Percentiles rank a stretch among this genome's conserved stretches.
These are phyloP conservation scores for Cryptosporidium meleagridis DNA, from an alignment of 169 alveolate species.

Conservation along the genomic window DNA sequence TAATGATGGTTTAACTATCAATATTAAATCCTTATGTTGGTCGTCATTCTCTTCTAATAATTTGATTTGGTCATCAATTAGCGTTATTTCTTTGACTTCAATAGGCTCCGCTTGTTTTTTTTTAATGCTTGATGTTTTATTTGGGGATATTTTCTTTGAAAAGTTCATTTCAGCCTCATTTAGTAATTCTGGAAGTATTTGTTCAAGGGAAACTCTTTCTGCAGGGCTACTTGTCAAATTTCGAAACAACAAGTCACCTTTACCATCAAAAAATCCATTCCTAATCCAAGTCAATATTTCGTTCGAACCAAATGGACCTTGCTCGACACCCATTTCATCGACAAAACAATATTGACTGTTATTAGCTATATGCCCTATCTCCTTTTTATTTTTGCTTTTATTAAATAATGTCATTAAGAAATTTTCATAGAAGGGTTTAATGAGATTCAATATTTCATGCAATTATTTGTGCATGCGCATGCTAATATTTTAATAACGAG, in stretches of 20 bases:
- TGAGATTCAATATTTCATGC: background rate
- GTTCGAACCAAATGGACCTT: conserved; percentile 59
- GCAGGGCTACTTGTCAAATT: conserved; percentile 65
- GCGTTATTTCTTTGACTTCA: conserved; percentile 51
- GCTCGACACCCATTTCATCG: conserved; percentile 61
- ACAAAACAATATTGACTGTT: conserved; percentile 63
- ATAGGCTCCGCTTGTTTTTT: background rate
- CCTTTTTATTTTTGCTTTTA: conserved; percentile 10
- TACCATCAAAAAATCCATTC: conserved; percentile 64
- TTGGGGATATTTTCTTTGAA: conserved; percentile 14
- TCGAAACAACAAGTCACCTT: conserved; percentile 60
- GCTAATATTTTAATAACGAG: background rate
- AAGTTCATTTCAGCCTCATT: conserved; percentile 36
- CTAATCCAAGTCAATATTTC: conserved; percentile 68
- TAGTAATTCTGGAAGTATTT: conserved; percentile 57
- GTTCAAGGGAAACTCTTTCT: conserved; percentile 61
- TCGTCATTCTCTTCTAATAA: conserved; percentile 61
- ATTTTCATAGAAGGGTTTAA: background rate
- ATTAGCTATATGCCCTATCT: background rate
- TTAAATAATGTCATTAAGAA: background rate
- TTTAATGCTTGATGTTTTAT: conserved; percentile 4
- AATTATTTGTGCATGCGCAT: background rate
- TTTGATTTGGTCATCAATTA: conserved; percentile 40
- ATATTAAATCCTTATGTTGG: conserved; percentile 46
- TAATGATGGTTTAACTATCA: conserved; percentile 55